A percentile compares a stretch with the other conserved stretches of the same genome.
phyloP scores from a whole-genome alignment of 1,284 basidiomycete genomes.

The Entoloma clypeatum region DNA sequence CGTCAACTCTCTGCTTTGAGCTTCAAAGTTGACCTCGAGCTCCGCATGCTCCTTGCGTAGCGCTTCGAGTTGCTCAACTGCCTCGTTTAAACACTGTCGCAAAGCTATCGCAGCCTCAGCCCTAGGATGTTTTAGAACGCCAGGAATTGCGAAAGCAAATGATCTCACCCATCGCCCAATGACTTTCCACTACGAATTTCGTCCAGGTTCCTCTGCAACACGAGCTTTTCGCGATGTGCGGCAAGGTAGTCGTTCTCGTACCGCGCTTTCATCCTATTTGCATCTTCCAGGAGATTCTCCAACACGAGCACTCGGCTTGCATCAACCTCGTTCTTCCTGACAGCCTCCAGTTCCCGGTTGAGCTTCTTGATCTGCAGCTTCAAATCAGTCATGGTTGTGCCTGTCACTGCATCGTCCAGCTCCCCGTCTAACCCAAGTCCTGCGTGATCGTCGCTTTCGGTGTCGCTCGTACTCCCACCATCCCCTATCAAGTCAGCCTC shows the following conservation, averaged over 20 bases:
- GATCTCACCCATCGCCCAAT: slow-evolving; percentile 71
- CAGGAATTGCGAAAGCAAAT: not conserved
- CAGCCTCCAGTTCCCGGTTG: slow-evolving; percentile 76
- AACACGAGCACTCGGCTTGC: slow-evolving; percentile 75
- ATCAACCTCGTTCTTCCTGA: slow-evolving; percentile 72
- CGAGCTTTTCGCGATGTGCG: slow-evolving; percentile 80
- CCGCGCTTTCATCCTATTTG: slow-evolving; percentile 82
- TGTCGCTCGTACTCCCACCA: too few relatives aligned
- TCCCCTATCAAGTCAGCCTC: slow-evolving; percentile 25
- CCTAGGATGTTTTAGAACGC: slow-evolving; percentile 35
- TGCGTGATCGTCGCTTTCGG: slow-evolving; percentile 42
- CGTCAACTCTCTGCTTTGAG: slow-evolving; percentile 67
- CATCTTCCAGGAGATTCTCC: slow-evolving; percentile 88
- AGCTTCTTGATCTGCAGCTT: slow-evolving; percentile 83
- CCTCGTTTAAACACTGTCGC: slow-evolving; percentile 83
- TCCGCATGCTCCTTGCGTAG: slow-evolving; percentile 67
- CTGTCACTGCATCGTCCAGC: slow-evolving; percentile 79
- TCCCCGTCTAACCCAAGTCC: slow-evolving; percentile 74
- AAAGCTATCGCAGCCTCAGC: slow-evolving; percentile 85
- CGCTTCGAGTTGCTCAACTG: slow-evolving; percentile 76
- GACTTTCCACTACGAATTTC: slow-evolving; percentile 85
- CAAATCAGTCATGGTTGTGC: slow-evolving; percentile 87
- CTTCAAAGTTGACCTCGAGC: slow-evolving; percentile 70
- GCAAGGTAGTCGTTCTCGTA: slow-evolving; percentile 89
- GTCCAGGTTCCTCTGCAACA: slow-evolving; percentile 80